These are phyloP conservation scores for Kitagawia praeruptora DNA, from an alignment of 129 eudicot species.

Conservation along the genomic window DNA sequence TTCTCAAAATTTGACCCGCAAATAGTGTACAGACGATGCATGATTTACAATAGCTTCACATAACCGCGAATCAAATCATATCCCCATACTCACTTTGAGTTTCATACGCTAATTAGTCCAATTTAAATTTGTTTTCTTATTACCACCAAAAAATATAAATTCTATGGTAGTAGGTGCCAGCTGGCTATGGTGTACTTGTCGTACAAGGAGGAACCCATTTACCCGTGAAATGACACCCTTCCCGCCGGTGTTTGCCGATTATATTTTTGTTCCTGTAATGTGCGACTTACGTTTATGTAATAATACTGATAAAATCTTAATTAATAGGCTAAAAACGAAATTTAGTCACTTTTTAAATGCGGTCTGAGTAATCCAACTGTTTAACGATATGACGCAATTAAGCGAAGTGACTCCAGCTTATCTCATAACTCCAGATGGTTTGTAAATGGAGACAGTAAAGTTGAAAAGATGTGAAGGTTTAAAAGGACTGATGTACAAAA, in stretches of 20 bases:
- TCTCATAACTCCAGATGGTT: neutral
- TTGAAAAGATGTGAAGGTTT: neutral
- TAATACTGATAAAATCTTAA: neutral
- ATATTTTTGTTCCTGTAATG: too few relatives aligned
- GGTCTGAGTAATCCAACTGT: neutral
- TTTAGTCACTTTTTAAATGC: neutral
- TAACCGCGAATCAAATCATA: too few relatives aligned
- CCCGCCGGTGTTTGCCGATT: neutral
- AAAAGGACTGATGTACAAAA: neutral
- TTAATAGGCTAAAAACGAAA: neutral
- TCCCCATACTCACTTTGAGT: slow-evolving; percentile 9
- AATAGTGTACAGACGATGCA: neutral
- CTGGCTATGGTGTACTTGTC: neutral
- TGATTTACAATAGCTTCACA: too few relatives aligned
- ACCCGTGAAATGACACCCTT: neutral
- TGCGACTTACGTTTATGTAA: too few relatives aligned
- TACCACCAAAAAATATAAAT: neutral
- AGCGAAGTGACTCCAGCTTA: neutral
- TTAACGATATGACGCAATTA: neutral
- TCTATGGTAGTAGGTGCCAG: neutral
- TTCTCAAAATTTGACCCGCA: neutral
- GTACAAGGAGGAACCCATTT: neutral
- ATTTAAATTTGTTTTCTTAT: neutral
- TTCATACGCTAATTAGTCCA: slow-evolving; percentile 7
- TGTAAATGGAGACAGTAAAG: neutral